A percentile compares a stretch with the other conserved stretches of the same genome.
phyloP scores from a whole-genome alignment of 768 basidiomycete genomes.

The Boletus insuetus region DNA sequence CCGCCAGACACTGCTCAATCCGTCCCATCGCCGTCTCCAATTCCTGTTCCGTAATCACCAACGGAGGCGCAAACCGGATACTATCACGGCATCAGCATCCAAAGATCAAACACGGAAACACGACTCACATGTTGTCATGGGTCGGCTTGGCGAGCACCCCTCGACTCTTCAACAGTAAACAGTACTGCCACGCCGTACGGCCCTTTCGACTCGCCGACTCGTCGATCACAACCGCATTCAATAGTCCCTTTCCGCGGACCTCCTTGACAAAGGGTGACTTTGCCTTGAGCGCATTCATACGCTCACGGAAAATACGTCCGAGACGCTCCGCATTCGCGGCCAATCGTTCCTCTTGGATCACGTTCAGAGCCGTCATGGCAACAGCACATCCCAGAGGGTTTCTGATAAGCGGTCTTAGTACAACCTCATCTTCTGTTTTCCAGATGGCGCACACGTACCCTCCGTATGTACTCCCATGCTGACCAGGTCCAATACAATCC shows the following conservation, averaged over 20 bases:
- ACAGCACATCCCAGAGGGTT: constrained; percentile 98
- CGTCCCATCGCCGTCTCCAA: constrained; percentile 69
- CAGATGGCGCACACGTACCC: constrained; percentile 48
- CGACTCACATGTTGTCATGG: constrained; percentile 82
- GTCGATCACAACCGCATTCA: constrained; percentile 94
- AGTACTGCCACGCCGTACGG: constrained; percentile 93
- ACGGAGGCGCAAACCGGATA: constrained; percentile 93
- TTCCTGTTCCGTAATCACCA: constrained; percentile 91
- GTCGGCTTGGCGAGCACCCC: constrained; percentile 96
- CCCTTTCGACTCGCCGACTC: constrained; percentile 74
- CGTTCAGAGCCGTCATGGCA: constrained; percentile 85
- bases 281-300: constrained; percentile 47
- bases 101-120: constrained; percentile 5
- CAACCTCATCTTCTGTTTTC: not conserved
- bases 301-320: constrained; percentile 77
- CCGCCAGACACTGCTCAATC: constrained; percentile 72
- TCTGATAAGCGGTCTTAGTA: constrained; percentile 33
- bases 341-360: constrained; percentile 86
- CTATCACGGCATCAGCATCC: constrained; percentile 38
- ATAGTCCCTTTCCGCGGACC: constrained; percentile 82
- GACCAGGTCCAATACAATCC: constrained; percentile 91
- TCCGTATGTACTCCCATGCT: constrained; percentile 95
- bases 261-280: constrained; percentile 68
- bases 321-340: constrained; percentile 74
- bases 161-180: constrained; percentile 85